Evolutionary conservation across 2,329 filamentous ascomycete genomes (phyloP).

Genomic region (Alternaria incomplexa): DNA sequence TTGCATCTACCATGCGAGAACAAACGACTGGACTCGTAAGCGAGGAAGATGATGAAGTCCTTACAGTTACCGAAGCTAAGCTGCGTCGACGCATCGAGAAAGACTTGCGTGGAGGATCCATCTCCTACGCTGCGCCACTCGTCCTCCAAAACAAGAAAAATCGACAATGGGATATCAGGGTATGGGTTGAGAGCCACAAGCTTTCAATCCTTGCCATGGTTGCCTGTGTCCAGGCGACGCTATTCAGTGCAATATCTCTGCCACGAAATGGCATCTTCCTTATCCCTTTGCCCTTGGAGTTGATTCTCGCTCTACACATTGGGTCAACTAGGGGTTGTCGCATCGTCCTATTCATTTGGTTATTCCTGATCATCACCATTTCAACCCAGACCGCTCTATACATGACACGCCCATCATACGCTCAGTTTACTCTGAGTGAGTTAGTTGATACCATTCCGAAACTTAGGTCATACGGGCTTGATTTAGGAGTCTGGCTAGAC

Average conservation of each 20-base stretch:
- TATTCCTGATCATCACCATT: neutral
- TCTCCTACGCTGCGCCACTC: conserved; percentile 12
- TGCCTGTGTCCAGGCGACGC: neutral
- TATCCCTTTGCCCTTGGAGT: neutral
- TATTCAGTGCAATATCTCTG: neutral
- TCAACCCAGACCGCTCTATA: neutral
- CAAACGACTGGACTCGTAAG: neutral
- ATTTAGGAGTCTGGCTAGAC: too few species aligned
- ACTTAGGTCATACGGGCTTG: too few species aligned
- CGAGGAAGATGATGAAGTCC: neutral
- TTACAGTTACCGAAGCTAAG: neutral
- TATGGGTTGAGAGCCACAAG: neutral
- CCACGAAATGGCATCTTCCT: neutral
- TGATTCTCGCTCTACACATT: neutral
- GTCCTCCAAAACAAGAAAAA: neutral
- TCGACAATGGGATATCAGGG: neutral
- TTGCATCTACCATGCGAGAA: conserved; percentile 22
- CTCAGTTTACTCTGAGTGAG: too few species aligned
- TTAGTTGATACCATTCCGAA: too few species aligned
- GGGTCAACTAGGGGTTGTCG: neutral
- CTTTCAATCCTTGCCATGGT: neutral
- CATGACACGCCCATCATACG: too few species aligned
- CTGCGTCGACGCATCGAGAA: conserved; percentile 3
- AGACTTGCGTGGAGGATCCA: conserved; percentile 19
- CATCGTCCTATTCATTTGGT: neutral